A percentile compares a stretch with the other conserved stretches of the same genome.
phyloP scores from a whole-genome alignment of 2,329 filamentous ascomycete species.

The Aspergillus luchuensis region DNA sequence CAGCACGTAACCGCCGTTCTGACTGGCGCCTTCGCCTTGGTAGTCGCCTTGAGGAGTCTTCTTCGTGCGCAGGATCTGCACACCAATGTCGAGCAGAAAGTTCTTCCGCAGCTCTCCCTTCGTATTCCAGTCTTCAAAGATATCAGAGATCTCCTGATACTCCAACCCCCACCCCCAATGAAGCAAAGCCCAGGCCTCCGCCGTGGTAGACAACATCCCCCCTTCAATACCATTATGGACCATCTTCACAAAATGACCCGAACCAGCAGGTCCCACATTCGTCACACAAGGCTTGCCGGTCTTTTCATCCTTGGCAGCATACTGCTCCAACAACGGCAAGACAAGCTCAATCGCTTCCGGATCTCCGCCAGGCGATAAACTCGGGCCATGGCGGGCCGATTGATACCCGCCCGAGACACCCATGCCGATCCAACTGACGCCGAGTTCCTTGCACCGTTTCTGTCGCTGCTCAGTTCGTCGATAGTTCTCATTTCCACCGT shows the following conservation, averaged over 20 bases:
- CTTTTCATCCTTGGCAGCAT: conserved; percentile 63
- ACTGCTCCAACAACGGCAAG: conserved; percentile 61
- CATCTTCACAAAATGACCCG: conserved; percentile 75
- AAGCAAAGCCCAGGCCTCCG: conserved; percentile 68
- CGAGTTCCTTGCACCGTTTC: conserved; percentile 56
- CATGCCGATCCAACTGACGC: conserved; percentile 67
- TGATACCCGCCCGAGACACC: conserved; percentile 72
- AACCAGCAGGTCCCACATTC: conserved; percentile 62
- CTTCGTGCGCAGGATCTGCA: conserved; percentile 60
- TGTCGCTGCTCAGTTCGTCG: conserved; percentile 65
- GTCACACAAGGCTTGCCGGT: conserved; percentile 63
- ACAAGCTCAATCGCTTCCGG: conserved; percentile 58
- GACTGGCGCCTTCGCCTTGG: conserved; percentile 35
- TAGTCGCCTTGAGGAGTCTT: conserved; percentile 43
- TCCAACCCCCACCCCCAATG: conserved; percentile 58
- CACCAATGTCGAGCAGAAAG: conserved; percentile 65
- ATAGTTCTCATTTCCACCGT: conserved; percentile 70
- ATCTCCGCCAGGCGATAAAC: conserved; percentile 67
- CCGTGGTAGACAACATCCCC: conserved; percentile 66
- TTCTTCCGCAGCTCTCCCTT: conserved; percentile 61
- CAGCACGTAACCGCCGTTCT: conserved; percentile 55
- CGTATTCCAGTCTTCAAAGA: conserved; percentile 63
- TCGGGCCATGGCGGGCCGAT: conserved; percentile 65
- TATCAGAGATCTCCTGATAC: conserved; percentile 62
- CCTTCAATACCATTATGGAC: conserved; percentile 75